Conservation (phyloP, 1,284 basidiomycete species). For the Puccinia triticina region DNA sequence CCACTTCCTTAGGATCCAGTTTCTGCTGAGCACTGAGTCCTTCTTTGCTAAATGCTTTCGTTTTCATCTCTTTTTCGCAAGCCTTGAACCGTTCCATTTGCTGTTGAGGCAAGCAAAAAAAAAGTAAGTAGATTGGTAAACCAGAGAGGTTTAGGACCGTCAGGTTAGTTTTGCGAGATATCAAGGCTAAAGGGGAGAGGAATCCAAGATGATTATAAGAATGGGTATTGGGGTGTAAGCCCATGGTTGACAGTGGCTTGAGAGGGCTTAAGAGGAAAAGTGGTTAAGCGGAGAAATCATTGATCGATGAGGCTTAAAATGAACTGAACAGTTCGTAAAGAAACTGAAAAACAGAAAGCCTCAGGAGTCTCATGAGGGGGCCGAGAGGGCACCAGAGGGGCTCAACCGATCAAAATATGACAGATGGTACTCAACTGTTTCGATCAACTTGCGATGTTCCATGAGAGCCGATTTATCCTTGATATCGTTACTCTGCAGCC, state of each 20-base stretch:
- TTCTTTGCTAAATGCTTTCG: constrained; percentile 99
- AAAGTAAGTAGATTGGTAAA: constrained; percentile 51
- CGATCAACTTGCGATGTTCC: constrained; percentile 93
- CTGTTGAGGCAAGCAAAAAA: constrained; percentile 64
- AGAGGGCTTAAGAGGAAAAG: too few species aligned
- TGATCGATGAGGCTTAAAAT: neutral
- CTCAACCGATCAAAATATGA: too few species aligned
- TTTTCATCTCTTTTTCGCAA: constrained; percentile 99
- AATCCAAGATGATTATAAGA: too few species aligned
- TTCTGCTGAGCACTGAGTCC: constrained; percentile 91
- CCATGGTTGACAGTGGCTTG: too few species aligned
- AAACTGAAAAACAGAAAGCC: too few species aligned
- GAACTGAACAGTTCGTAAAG: constrained; percentile 7
- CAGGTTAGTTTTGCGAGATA: neutral
- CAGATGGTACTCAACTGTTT: constrained; percentile 70
- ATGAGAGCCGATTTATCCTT: constrained; percentile 95
- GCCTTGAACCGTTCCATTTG: constrained; percentile 99
- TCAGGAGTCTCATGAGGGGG: too few species aligned
- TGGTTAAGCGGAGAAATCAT: neutral
- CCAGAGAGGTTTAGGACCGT: too few species aligned
- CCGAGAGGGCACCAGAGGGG: too few species aligned
- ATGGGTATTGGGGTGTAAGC: too few species aligned
- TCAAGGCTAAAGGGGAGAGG: neutral
- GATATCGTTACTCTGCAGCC: constrained; percentile 97
- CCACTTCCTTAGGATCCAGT: constrained; percentile 94